Percentiles rank a stretch among this genome's conserved stretches.
phyloP scores from a whole-genome alignment of 129 eudicot species.

The Artemisia argyi region DNA sequence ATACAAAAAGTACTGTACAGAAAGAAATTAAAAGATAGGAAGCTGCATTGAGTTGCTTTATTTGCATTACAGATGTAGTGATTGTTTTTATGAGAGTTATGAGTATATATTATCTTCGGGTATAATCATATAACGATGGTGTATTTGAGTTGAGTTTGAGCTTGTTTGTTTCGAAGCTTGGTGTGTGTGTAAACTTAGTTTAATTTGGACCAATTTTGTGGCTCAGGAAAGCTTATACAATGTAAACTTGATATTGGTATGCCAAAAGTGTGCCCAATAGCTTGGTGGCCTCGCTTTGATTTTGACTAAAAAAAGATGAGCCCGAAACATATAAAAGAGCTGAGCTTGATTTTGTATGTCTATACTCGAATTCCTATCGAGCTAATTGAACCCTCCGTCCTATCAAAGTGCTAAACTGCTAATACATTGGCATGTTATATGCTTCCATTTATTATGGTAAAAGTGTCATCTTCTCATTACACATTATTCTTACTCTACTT shows the following conservation, averaged over 20 bases:
- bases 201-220: not conserved
- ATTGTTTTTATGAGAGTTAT: not conserved
- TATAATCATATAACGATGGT: not conserved
- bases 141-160: not conserved
- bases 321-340: not conserved
- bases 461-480: conserved; percentile 9
- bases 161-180: not conserved
- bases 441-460: conserved; percentile 11
- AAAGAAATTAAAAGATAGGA: conserved; percentile 26
- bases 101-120: not conserved
- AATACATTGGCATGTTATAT: no score
- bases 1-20: conserved; percentile 19
- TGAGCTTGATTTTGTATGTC: not conserved
- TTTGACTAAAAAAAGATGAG: no score
- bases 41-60: not conserved
- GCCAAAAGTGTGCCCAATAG: not conserved
- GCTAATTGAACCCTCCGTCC: no score
- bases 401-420: no score
- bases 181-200: not conserved
- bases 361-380: no score
- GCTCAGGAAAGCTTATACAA: not conserved
- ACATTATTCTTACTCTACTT: conserved; percentile 4
- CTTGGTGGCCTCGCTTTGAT: not conserved
- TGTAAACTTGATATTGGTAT: not conserved
- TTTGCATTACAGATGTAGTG: conserved; percentile 4